Base-by-base conservation (phyloP, 2,329 filamentous ascomycete species). In the Xylaria digitata region DNA sequence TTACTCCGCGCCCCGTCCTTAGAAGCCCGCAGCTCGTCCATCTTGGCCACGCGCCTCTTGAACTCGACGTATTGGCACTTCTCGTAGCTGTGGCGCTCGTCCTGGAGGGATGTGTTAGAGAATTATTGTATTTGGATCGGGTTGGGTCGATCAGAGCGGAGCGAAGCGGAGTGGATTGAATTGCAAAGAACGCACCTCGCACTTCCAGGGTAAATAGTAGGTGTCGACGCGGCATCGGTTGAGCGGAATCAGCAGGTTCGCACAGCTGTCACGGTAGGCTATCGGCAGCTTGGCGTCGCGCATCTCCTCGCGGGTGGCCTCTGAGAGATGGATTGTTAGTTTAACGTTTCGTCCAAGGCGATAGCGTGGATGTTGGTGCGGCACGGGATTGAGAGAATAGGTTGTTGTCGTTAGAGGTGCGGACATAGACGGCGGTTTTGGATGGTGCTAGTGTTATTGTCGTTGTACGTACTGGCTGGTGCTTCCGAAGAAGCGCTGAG, bases 51-150 rank as follows among this genome's bases (percentile, higher is more conserved):
- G 66, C 96, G 90, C 87, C 95, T 93, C 89, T 97, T 97, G 87
- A 99, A 99, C 81, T 98, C 96, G 72, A 92, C 92, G 82, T 99
- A 99, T 79, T 99, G 96, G 88, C 96, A 99, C 82, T 98, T 98
- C 81, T 99, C 96, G 86, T 99, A 99, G 78, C 90, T 91, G 83
- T 99, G 96, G 85, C 96, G 87, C 86, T 99, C 96, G 80, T 94
- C 90, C 96, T 98, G 78, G 6, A 15, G 19, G 46, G 37, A 30
- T 1, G 34, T 9, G 8, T 37, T 9, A 37, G 11, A 37, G 26
- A 19, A 32, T 21, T 19, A 48, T 30, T 58, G 45, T 19, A 30
- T 21, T 11, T 34, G 57, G 26, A 34, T 17, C 30, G 11, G 26
- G 40, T 15, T 17, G 30, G 17, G 45, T 9, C 8, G 11, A 37